A percentile compares a stretch with the other conserved stretches of the same genome.
Conservation (phyloP, 345 rosid species). For the Durio zibethinus region DNA sequence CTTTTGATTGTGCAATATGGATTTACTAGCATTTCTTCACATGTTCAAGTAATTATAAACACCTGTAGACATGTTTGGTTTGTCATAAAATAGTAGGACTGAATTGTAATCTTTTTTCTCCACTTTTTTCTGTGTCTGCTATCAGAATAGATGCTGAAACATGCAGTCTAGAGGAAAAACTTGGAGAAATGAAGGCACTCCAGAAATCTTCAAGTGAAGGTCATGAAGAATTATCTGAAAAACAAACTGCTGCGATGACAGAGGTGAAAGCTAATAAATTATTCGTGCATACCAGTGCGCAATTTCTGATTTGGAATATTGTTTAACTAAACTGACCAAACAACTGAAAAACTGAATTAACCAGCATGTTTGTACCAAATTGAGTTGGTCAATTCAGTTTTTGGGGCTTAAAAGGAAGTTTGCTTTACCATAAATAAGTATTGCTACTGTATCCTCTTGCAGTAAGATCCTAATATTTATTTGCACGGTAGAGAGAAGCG, state of each 20-base stretch:
- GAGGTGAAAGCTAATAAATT: constrained; percentile 46
- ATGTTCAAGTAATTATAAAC: constrained; percentile 8
- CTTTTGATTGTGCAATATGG: not conserved
- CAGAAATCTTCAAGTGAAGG: constrained; percentile 32
- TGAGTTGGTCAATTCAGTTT: not conserved
- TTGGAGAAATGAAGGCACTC: constrained; percentile 43
- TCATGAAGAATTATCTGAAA: constrained; percentile 36
- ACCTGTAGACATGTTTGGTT: not conserved
- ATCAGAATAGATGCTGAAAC: constrained; percentile 95
- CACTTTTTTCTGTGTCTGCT: constrained; percentile 34
- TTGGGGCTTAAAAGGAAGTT: not conserved
- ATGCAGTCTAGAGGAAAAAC: constrained; percentile 53
- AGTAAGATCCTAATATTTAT: not conserved
- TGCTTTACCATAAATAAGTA: not conserved
- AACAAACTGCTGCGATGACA: constrained; percentile 31
- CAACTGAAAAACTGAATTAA: not conserved
- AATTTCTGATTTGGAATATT: not conserved
- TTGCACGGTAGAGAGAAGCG: not conserved
- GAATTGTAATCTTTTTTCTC: constrained; percentile 19
- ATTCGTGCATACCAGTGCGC: not conserved
- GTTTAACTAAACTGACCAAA: not conserved
- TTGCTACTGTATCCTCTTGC: not conserved
- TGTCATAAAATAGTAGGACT: not conserved
- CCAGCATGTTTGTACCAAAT: not conserved
- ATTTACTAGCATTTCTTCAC: not conserved